phyloP scores from a whole-genome alignment of 345 rosid genomes.

The Citrus sp. region DNA sequence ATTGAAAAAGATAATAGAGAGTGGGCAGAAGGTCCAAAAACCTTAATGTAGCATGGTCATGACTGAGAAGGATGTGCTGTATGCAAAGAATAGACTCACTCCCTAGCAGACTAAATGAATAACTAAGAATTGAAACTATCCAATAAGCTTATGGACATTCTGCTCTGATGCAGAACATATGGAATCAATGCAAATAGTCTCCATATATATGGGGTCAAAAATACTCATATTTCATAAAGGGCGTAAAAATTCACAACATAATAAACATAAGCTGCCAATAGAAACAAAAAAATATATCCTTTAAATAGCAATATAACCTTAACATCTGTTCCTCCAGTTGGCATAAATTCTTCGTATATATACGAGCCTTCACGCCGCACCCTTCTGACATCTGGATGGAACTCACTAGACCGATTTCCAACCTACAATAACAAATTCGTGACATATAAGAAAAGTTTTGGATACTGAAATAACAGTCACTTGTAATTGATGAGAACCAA shows the following conservation, averaged over 20 bases:
- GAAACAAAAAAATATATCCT: not conserved
- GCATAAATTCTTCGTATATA: conserved; percentile 99
- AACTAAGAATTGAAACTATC: not conserved
- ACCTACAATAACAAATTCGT: conserved; percentile 41
- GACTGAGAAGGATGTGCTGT: not conserved
- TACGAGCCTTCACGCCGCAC: conserved; percentile 98
- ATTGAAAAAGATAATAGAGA: not conserved
- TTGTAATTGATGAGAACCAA: not conserved
- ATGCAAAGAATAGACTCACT: not conserved
- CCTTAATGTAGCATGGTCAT: not conserved
- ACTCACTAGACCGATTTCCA: conserved; percentile 97
- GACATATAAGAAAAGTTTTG: not conserved
- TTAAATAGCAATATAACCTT: conserved; percentile 48
- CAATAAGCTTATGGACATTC: not conserved
- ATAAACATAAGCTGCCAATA: not conserved
- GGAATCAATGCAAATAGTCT: not conserved
- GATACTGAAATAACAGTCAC: not conserved
- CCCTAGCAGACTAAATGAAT: not conserved
- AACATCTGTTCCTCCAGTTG: conserved; percentile 99
- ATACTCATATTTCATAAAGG: not conserved
- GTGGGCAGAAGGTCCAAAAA: not conserved
- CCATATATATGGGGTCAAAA: not conserved
- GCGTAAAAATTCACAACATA: not conserved
- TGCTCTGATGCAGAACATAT: not conserved
- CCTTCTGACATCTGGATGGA: conserved; percentile 97